Conservation (phyloP, 495 filamentous ascomycete species). For the Cairneyella variabilis region DNA sequence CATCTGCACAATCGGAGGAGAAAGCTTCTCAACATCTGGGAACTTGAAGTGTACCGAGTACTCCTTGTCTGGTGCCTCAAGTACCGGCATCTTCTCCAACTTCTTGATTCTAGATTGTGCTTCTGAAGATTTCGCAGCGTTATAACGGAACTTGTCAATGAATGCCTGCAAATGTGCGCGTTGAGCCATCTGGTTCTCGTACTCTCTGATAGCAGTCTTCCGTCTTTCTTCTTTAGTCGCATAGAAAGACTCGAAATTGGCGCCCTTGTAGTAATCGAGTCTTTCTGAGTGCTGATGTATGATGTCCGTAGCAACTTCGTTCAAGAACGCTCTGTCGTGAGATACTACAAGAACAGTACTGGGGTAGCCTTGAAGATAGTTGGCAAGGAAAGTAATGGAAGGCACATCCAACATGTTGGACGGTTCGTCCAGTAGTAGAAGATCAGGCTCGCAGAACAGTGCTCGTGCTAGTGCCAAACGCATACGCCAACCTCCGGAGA, state of each 20-base stretch:
- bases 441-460: slow-evolving; percentile 96
- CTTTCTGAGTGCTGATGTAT: slow-evolving; percentile 97
- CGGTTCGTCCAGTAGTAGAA: slow-evolving; percentile 95
- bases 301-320: slow-evolving; percentile 99
- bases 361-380: slow-evolving; percentile 90
- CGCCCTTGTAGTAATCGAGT: slow-evolving; percentile 97
- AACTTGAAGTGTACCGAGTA: slow-evolving; percentile 98
- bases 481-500: slow-evolving; percentile 99
- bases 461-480: slow-evolving; percentile 90
- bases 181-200: slow-evolving; percentile 96
- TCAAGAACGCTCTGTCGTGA: slow-evolving; percentile 98
- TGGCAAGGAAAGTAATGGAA: slow-evolving; percentile 98
- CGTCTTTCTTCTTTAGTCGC: slow-evolving; percentile 94
- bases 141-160: slow-evolving; percentile 99
- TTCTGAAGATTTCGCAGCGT: slow-evolving; percentile 97
- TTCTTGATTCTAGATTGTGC: slow-evolving; percentile 99
- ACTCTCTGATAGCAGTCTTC: slow-evolving; percentile 95
- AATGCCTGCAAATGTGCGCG: slow-evolving; percentile 88
- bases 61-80: slow-evolving; percentile 87
- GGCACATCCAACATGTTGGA: slow-evolving; percentile 99
- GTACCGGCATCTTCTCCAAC: slow-evolving; percentile 89
- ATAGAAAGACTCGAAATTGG: slow-evolving; percentile 98
- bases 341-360: slow-evolving; percentile 95
- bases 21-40: slow-evolving; percentile 95
- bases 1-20: slow-evolving; percentile 98